These are phyloP conservation scores for Neonectria ditissima DNA, from an alignment of 2,329 filamentous ascomycete genomes.

Conservation along the genomic window DNA sequence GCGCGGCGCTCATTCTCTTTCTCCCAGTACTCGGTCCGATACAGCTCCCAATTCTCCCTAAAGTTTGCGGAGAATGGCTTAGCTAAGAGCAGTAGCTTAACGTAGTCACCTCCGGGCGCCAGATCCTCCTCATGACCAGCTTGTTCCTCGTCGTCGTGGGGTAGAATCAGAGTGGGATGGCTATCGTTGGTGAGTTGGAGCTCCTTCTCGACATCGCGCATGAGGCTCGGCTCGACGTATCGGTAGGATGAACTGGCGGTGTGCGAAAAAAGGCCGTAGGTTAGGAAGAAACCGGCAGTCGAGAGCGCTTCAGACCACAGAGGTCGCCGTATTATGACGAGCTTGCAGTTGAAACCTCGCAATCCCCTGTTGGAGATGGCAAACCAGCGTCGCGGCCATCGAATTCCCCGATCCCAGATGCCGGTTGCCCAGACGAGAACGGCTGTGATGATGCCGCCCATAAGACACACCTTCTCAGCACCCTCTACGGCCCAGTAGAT, in stretches of 20 bases:
- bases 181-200: constrained; percentile 60
- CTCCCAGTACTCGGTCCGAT: constrained; percentile 96
- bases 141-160: constrained; percentile 68
- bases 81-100: constrained; percentile 89
- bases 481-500: constrained; percentile 98
- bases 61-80: constrained; percentile 97
- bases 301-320: constrained; percentile 84
- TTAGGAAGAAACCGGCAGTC: constrained; percentile 80
- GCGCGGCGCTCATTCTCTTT: constrained; percentile 91
- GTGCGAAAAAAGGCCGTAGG: constrained; percentile 78
- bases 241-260: constrained; percentile 78
- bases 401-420: constrained; percentile 94
- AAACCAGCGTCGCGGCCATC: constrained; percentile 94
- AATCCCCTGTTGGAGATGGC: constrained; percentile 89
- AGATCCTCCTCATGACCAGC: constrained; percentile 89
- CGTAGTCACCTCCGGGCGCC: constrained; percentile 87
- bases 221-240: constrained; percentile 74
- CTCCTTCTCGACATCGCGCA: constrained; percentile 71
- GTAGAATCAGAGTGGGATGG: constrained; percentile 57
- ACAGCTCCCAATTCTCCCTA: constrained; percentile 96
- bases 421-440: constrained; percentile 93
- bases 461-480: constrained; percentile 89
- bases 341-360: constrained; percentile 93
- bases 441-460: constrained; percentile 88
- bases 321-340: constrained; percentile 86